phyloP scores from a whole-genome alignment of 345 rosid genomes.

The Gynandropsis gynandra region DNA sequence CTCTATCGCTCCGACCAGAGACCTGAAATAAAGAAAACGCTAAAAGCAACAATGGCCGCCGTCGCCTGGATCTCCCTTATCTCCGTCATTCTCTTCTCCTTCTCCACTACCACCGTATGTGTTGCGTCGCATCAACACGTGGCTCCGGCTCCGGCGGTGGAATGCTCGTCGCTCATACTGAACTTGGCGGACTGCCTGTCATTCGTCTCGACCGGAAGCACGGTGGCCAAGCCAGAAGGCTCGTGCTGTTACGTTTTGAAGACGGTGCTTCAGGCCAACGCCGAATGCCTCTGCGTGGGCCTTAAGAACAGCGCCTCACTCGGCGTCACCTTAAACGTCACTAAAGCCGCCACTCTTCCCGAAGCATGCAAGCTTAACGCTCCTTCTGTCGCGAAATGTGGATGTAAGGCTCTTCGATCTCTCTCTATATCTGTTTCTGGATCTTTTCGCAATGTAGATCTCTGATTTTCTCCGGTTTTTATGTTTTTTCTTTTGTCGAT shows the following conservation, averaged over 20 bases:
- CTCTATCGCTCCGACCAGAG: too few species aligned
- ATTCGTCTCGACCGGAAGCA: constrained; percentile 17
- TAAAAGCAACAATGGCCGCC: constrained; percentile 15
- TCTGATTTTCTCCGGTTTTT: background rate
- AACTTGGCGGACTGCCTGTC: constrained; percentile 15
- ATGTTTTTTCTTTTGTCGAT: background rate
- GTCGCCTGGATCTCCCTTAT: constrained; percentile 7
- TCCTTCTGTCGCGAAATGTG: constrained; percentile 17
- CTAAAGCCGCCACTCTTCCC: constrained; percentile 24
- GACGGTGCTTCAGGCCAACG: constrained; percentile 9
- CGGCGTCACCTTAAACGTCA: constrained; percentile 15
- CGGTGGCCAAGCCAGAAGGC: background rate
- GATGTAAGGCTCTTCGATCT: constrained; percentile 14
- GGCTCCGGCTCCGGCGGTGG: background rate
- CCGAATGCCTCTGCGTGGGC: constrained; percentile 22
- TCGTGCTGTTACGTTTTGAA: constrained; percentile 14
- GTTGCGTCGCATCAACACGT: background rate
- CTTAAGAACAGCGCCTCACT: constrained; percentile 7
- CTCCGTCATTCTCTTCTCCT: constrained; percentile 1
- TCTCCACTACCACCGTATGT: constrained; percentile 6
- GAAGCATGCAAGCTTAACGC: constrained; percentile 17
- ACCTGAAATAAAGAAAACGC: background rate
- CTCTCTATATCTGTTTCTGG: background rate
- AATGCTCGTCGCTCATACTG: constrained; percentile 1
- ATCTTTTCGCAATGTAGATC: background rate